Percentiles rank a stretch among this genome's conserved stretches.
phyloP scores from a whole-genome alignment of 2,329 filamentous ascomycete genomes.

The Stemphylium lycopersici region DNA sequence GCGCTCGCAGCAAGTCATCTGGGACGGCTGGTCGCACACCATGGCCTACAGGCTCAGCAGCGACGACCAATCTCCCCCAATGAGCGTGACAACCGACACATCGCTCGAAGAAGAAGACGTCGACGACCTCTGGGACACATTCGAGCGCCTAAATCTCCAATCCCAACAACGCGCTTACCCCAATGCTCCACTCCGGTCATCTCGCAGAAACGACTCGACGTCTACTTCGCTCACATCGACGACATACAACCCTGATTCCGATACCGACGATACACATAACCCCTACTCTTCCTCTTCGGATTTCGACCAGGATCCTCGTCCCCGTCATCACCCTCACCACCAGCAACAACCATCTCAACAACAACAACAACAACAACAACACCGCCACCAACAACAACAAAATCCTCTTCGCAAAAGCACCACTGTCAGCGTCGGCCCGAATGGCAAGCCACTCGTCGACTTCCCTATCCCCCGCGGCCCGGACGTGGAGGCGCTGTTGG shows the following conservation, averaged over 20 bases:
- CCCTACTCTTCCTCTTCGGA: slow-evolving; percentile 28
- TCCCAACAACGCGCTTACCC: slow-evolving; percentile 19
- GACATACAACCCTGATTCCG: slow-evolving; percentile 4
- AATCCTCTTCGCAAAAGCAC: slow-evolving; percentile 19
- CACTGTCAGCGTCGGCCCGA: slow-evolving; percentile 36
- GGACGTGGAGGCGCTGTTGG: slow-evolving; percentile 34
- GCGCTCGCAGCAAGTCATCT: slow-evolving; percentile 36
- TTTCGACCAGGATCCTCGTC: slow-evolving; percentile 17
- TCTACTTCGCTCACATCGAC: slow-evolving; percentile 19
- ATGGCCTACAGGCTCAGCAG: slow-evolving; percentile 38
- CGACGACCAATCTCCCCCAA: slow-evolving; percentile 41
- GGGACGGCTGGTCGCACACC: slow-evolving; percentile 44
- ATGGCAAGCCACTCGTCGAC: slow-evolving; percentile 42
- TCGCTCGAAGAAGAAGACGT: slow-evolving; percentile 45
- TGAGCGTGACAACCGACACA: slow-evolving; percentile 39
- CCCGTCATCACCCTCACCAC: no score
- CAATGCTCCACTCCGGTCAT: slow-evolving; percentile 17
- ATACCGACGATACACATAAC: slow-evolving; percentile 26
- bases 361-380: slow-evolving; percentile 6
- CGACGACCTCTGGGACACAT: slow-evolving; percentile 44
- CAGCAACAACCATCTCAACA: not conserved
- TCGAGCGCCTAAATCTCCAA: slow-evolving; percentile 30
- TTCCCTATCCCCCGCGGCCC: slow-evolving; percentile 43
- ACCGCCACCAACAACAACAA: slow-evolving; percentile 7
- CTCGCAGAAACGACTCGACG: slow-evolving; percentile 25